phyloP scores from a whole-genome alignment of 768 basidiomycete species.

The Trametes punicea region DNA sequence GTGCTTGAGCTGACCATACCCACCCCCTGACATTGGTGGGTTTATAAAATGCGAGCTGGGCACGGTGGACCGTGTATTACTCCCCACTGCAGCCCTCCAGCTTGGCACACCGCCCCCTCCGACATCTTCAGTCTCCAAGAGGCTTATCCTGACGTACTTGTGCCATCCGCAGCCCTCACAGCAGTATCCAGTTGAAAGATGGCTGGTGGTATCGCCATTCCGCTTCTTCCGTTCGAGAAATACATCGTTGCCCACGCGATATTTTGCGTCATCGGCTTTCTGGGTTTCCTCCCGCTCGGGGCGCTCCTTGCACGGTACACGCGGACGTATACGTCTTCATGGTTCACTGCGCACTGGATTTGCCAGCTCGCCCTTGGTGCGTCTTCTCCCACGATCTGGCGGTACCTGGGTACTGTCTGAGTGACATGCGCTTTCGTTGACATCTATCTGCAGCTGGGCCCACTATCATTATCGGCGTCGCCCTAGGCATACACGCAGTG shows the following conservation, averaged over 20 bases:
- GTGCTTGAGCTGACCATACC: slow-evolving; percentile 5
- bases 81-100: background rate
- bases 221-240: slow-evolving; percentile 45
- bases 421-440: background rate
- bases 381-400: background rate
- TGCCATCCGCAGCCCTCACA: background rate
- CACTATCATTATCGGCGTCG: slow-evolving; percentile 49
- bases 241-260: slow-evolving; percentile 50
- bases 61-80: background rate
- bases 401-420: too few species aligned
- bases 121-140: background rate
- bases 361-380: slow-evolving; percentile 43
- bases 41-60: slow-evolving; percentile 2
- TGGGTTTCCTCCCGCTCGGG: slow-evolving; percentile 57
- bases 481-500: slow-evolving; percentile 39
- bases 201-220: slow-evolving; percentile 17
- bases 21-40: slow-evolving; percentile 11
- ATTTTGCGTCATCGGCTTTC: slow-evolving; percentile 47
- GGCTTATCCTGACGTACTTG: background rate
- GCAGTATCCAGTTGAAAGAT: background rate
- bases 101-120: background rate
- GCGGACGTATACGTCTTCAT: slow-evolving; percentile 47
- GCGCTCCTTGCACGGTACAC: slow-evolving; percentile 50
- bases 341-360: slow-evolving; percentile 40
- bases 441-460: slow-evolving; percentile 38